These are phyloP conservation scores for Sabuloglossum arenarium DNA, from an alignment of 495 filamentous ascomycete species.

Conservation along the genomic window DNA sequence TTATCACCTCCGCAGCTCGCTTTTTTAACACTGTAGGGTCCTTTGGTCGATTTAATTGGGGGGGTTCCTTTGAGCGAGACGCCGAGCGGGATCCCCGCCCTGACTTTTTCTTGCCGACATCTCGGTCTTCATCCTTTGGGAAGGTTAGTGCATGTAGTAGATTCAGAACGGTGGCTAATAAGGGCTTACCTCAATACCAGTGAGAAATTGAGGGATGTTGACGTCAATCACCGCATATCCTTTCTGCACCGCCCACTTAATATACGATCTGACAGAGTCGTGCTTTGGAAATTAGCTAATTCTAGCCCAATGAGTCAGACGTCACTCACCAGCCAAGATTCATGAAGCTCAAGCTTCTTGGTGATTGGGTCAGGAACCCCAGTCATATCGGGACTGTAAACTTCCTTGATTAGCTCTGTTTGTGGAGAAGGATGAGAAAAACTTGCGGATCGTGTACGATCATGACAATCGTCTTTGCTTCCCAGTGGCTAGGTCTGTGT, in stretches of 20 bases:
- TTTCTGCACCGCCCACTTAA: slow-evolving; percentile 55
- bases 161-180: not conserved
- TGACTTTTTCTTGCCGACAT: not conserved
- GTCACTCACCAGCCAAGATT: slow-evolving; percentile 59
- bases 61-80: not conserved
- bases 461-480: slow-evolving; percentile 38
- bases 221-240: slow-evolving; percentile 71
- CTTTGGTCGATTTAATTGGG: not conserved
- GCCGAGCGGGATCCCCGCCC: not conserved
- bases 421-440: slow-evolving; percentile 7
- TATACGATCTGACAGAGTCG: slow-evolving; percentile 57
- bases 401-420: slow-evolving; percentile 5
- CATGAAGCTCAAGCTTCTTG: slow-evolving; percentile 57
- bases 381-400: slow-evolving; percentile 42
- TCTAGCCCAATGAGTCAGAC: not conserved
- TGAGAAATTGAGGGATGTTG: slow-evolving; percentile 61
- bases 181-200: slow-evolving; percentile 27
- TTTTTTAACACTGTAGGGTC: slow-evolving; percentile 6
- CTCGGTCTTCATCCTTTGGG: not conserved
- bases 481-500: slow-evolving; percentile 29
- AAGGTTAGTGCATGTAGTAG: not conserved
- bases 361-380: slow-evolving; percentile 45
- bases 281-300: slow-evolving; percentile 29
- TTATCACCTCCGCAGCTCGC: slow-evolving; percentile 16
- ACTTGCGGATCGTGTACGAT: slow-evolving; percentile 44